Evolutionary conservation across 768 basidiomycete genomes (phyloP).

Genomic region (Mycena polygramma): DNA sequence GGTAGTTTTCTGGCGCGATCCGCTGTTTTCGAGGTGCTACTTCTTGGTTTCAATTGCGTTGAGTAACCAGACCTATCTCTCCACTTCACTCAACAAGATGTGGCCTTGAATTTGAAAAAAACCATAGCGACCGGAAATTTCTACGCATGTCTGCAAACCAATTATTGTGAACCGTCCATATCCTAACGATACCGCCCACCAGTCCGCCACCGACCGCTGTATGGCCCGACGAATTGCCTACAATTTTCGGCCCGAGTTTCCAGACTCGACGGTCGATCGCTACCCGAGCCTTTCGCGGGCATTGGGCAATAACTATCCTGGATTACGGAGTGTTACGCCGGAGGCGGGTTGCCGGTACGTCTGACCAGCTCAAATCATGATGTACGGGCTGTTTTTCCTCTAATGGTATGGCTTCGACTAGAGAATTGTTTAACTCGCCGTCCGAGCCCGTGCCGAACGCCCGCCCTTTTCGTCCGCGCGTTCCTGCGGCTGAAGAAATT

Average conservation of each 20-base stretch:
- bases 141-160: background rate
- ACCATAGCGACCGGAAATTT: background rate
- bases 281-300: slow-evolving; percentile 27
- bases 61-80: background rate
- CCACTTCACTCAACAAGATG: slow-evolving; percentile 4
- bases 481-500: background rate
- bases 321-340: background rate
- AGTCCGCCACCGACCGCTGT: background rate
- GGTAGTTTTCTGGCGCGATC: slow-evolving; percentile 3
- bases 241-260: slow-evolving; percentile 13
- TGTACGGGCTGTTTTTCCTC: background rate
- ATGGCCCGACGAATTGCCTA: background rate
- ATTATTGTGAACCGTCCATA: background rate
- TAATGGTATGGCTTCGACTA: background rate
- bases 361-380: background rate
- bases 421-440: background rate
- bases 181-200: background rate
- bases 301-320: slow-evolving; percentile 17
- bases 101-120: background rate
- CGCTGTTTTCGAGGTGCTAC: background rate
- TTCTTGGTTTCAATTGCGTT: background rate
- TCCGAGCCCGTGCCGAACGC: slow-evolving; percentile 1
- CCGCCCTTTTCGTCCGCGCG: background rate
- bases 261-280: background rate
- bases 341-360: background rate